Base-by-base conservation (phyloP, 1,284 basidiomycete species). In the Ganoderma sinense region DNA sequence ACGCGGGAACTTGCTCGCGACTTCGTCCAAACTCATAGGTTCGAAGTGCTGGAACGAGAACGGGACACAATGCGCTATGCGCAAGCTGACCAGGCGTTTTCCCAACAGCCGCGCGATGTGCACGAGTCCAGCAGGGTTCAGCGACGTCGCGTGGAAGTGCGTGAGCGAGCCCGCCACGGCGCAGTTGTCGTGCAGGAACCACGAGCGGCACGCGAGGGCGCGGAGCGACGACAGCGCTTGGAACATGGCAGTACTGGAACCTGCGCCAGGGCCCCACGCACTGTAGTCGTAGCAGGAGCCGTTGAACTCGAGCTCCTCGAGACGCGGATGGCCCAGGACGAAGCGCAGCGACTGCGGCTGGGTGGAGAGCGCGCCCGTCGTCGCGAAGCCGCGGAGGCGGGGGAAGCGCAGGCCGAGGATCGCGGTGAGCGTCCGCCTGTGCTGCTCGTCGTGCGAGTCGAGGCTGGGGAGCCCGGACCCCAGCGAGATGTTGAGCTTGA, bases 71-170 rank as follows among this genome's bases (percentile, higher is more conserved):
- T 45, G 65, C 55, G 20, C 66, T 39, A 29, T 31, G 23, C 65
- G 65, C n/a, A 67, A 62, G 39, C 61, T 66, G 18, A 69, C 65
- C 2, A 69, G 65, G 11, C 33, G 62, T 13, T 43, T 7, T 4
- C 69, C 53, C 0, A 67, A 29, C 13, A 23, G 13, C 40, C 26
- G 14, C 0, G 59, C 36, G 26, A 56, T 8, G 13, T 16, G 41
- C 1, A n/a, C 20, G 4, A 66, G 55, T 11, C 33, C 20, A 16
- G 14, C 33, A 23, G 29, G 45, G 10, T 39, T 2, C 29, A 26
- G 29, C 8, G 40, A 36, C 2, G 39, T 40, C 13, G 66, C 55
- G 39, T 43, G 43, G 2, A 69, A 59, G 43, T 63, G 69, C 2
- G 69, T 67, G 65, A 69, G 65, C 5, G 55, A 29, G 5, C 29